Conservation (phyloP, 2,329 filamentous ascomycete species). For the Microcera coccophila region DNA sequence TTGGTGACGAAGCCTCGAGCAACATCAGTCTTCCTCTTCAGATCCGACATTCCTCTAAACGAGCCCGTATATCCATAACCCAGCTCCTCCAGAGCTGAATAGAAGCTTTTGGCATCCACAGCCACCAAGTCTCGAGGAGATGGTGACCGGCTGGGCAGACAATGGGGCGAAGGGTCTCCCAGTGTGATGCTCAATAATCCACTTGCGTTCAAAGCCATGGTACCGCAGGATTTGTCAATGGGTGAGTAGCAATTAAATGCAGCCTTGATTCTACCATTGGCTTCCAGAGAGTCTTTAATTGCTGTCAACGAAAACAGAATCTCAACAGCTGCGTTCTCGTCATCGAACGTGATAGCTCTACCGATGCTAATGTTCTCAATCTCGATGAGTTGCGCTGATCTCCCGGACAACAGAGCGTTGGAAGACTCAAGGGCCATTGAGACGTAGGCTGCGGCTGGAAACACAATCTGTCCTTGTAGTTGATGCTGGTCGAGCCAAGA, state of each 20-base stretch:
- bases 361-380: constrained; percentile 2
- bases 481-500: constrained; percentile 1
- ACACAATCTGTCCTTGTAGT: constrained; percentile 1
- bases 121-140: neutral
- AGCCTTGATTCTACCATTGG: neutral
- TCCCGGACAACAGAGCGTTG: neutral
- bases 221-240: too few relatives aligned
- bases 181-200: too few relatives aligned
- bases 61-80: neutral
- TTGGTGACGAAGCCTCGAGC: neutral
- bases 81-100: neutral
- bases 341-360: constrained; percentile 3
- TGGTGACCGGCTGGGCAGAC: neutral
- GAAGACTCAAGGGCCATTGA: neutral
- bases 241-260: too few relatives aligned
- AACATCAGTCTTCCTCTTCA: neutral
- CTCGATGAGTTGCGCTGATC: neutral
- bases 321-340: constrained; percentile 1
- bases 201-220: too few relatives aligned
- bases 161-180: neutral
- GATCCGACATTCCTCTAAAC: neutral
- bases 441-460: neutral
- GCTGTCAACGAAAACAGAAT: constrained; percentile 7
- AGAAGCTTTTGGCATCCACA: neutral
- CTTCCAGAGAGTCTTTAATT: neutral